Evolutionary conservation across 306 rosid genomes (phyloP), one percentile per base, ranked within the genome.

Genomic region (Alnus glutinosa): DNA sequence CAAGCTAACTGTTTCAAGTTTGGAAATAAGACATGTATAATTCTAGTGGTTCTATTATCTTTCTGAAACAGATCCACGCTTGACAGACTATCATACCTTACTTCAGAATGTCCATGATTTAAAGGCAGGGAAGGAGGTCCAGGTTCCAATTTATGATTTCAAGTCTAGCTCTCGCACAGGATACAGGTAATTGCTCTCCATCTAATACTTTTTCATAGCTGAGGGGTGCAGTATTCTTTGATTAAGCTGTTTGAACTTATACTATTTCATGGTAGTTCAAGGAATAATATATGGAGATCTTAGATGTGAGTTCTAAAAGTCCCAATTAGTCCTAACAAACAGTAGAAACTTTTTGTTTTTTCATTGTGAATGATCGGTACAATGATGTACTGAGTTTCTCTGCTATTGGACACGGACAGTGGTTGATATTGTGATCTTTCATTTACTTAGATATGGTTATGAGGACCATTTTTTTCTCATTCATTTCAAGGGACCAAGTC

Each of bases 121-220:
- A 67, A 93, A 92, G 86, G 97, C 84, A 74, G 97, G 97, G 85
- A 93, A 93, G 85, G 58, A 83, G 52, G 93, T 87, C 36, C 74
- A 93, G 86, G 94, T 96, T 86, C 99, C 99, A 8, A 79, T 96
- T 70, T 96, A 96, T 88, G 99, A 96, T 85, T 96, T 96, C 90
- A 93, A 96, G 89, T 86, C 96, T 77, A 96, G 99, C 83, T 89
- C 98, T 79, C 92, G 98, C 13, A 80, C 78, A 44, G 99, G 99
- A 87, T 91, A 89, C 96, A 93, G 99, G 99, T 95, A 57, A 19
- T 49, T 80, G 49, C 82, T 72, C 34, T 78, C 72, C 80, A 67
- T 75, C 54, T 81, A 71, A 73, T 50, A 80, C 58, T 79, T 72
- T 69, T 47, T 48, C 52, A 57, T 44, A 54, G 54, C 68, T 84